Conservation (phyloP, 495 filamentous ascomycete genomes). For the Pseudomonodictys pantanalensis region DNA sequence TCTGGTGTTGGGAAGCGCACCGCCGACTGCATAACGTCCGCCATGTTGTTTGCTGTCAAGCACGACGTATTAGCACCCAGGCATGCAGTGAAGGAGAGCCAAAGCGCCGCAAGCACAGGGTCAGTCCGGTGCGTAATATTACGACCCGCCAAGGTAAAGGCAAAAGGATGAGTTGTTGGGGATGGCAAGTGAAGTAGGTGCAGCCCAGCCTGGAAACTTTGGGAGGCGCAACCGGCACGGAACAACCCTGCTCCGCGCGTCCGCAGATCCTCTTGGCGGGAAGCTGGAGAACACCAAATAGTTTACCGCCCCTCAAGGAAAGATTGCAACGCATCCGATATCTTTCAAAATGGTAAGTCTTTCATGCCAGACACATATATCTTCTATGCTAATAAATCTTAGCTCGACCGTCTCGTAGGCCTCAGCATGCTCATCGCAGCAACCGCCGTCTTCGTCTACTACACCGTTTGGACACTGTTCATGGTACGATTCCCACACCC, state of each 20-base stretch:
- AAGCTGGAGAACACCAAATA: too few species aligned
- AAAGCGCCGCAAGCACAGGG: too few species aligned
- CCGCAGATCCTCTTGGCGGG: background rate
- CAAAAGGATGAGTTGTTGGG: too few species aligned
- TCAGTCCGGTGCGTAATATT: too few species aligned
- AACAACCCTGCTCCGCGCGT: background rate
- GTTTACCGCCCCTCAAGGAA: too few species aligned
- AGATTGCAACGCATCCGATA: background rate
- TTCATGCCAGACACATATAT: background rate
- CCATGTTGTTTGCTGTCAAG: slow-evolving; percentile 13
- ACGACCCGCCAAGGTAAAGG: too few species aligned
- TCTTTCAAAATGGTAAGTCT: slow-evolving; percentile 11
- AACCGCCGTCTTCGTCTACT: slow-evolving; percentile 95
- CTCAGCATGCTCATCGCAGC: slow-evolving; percentile 96
- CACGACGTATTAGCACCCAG: too few species aligned
- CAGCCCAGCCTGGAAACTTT: too few species aligned
- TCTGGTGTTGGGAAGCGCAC: slow-evolving; percentile 34
- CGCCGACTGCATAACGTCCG: slow-evolving; percentile 31
- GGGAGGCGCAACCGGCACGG: too few species aligned
- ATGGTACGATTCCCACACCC: slow-evolving; percentile 62
- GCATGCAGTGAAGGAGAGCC: too few species aligned
- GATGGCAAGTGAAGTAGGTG: too few species aligned
- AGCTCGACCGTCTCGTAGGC: slow-evolving; percentile 96
- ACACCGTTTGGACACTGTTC: slow-evolving; percentile 94
- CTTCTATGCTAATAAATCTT: slow-evolving; percentile 16